These are phyloP conservation scores for Warburgia ugandensis DNA, from an alignment of 164 flowering plant species.

Conservation along the genomic window DNA sequence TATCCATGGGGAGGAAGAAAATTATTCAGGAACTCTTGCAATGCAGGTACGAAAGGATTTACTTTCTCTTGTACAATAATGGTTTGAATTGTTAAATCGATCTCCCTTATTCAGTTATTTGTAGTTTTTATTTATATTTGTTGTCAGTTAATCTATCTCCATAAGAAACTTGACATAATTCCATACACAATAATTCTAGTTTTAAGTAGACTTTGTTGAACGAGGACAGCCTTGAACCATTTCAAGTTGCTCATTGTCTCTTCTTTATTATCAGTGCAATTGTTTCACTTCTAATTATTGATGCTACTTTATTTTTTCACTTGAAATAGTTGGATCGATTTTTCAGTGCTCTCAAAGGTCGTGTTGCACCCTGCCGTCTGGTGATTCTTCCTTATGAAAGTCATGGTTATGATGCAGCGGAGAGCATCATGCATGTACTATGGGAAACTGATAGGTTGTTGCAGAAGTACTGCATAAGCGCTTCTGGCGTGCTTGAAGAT, in stretches of 20 bases:
- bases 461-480: conserved; percentile 59
- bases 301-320: conserved; percentile 1
- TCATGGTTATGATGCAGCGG: conserved; percentile 88
- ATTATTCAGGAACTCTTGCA: conserved; percentile 88
- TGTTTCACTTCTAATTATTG: not conserved
- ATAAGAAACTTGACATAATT: no score
- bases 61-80: not conserved
- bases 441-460: conserved; percentile 99
- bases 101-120: no score
- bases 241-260: no score
- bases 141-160: no score
- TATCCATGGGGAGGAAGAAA: conserved; percentile 97
- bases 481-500: conserved; percentile 30
- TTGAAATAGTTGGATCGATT: conserved; percentile 83
- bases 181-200: no score
- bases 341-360: conserved; percentile 92
- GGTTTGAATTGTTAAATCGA: no score
- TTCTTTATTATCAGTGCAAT: no score
- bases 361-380: conserved; percentile 87
- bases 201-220: no score
- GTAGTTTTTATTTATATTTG: no score
- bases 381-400: conserved; percentile 94
- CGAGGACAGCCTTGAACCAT: no score
- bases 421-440: conserved; percentile 96
- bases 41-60: conserved; percentile 67